Base-by-base conservation (phyloP, 2,329 filamentous ascomycete genomes). In the Gliomastix tumulicola region DNA sequence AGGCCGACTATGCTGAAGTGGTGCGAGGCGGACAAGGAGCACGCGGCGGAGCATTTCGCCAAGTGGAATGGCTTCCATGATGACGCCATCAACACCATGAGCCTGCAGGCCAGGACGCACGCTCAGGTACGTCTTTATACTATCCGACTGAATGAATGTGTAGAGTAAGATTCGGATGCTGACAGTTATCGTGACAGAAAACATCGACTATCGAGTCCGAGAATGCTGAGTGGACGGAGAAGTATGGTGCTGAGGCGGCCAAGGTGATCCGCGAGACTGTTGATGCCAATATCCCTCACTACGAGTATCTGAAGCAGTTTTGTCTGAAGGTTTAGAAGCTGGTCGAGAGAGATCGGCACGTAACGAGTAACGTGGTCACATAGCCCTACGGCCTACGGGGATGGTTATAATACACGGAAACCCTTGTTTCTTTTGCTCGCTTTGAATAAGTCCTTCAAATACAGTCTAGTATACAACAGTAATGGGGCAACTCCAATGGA, bases 51-150 rank as follows among this genome's bases (percentile, higher is more conserved):
- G 44, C 81, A 80, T 15, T 97, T 97, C 63, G 88, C 89, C 64
- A 97, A 98, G 68, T 97, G 92, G 92, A 84, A 81, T 48, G 92
- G 92, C 10, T 97, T 94, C 66, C 92, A 97, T 59, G 85, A 97
- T 48, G 92, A 97, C 67, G 92, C 88, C 12, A 86, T 97, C 49
- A 71, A 84, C 47, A 94, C 86, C 54, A 82, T 73, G 25, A 80
- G 79, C 43, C 66, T 98, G 51, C 82, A 82, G 55, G 77, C 85
- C 3, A 71, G 86, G 53, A 68, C 70, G 32, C 71, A 81, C 45
- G 74, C 78, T 19, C 69, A 76, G 57, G 76, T 80, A 60, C 13
- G 30, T 28, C 30, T 32, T 16, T 27, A 15, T 32, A n/a, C n/a
- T n/a, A n/a, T n/a, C n/a, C n/a, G n/a, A n/a, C n/a, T n/a, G n/a